Evolutionary conservation across 352 stramenopile genomes (phyloP).

Genomic region (Globisporangium alternatum): DNA sequence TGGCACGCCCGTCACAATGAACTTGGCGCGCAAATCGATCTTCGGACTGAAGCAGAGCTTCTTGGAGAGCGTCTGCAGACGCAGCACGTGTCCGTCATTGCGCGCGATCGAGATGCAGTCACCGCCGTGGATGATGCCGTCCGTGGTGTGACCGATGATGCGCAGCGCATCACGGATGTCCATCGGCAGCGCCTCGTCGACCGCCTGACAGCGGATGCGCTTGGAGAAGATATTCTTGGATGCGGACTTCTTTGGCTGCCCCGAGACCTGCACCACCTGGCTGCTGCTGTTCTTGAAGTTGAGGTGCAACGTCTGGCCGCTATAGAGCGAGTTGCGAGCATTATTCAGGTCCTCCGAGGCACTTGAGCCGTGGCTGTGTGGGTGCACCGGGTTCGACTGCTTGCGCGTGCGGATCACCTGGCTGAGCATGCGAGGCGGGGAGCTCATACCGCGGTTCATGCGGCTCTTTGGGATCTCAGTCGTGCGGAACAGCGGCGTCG

Average conservation of each 20-base stretch:
- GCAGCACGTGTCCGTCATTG: conserved; percentile 50
- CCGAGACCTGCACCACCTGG: conserved; percentile 41
- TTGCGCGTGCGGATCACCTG: conserved; percentile 25
- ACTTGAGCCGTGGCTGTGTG: background rate
- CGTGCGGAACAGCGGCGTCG: conserved; percentile 27
- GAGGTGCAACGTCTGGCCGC: conserved; percentile 54
- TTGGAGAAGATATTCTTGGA: conserved; percentile 54
- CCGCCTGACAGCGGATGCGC: conserved; percentile 38
- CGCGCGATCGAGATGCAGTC: conserved; percentile 62
- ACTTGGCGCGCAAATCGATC: conserved; percentile 60
- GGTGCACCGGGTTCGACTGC: conserved; percentile 20
- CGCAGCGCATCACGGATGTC: conserved; percentile 44
- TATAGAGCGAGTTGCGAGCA: conserved; percentile 33
- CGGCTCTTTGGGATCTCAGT: conserved; percentile 29
- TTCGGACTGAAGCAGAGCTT: conserved; percentile 69
- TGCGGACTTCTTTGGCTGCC: conserved; percentile 29
- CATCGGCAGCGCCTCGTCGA: conserved; percentile 28
- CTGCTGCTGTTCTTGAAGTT: conserved; percentile 47
- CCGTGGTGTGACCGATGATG: conserved; percentile 60
- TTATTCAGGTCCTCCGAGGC: conserved; percentile 1
- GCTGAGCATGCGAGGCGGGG: conserved; percentile 44
- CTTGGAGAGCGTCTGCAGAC: conserved; percentile 58
- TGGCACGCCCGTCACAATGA: conserved; percentile 61
- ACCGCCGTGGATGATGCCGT: conserved; percentile 48
- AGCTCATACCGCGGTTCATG: conserved; percentile 48